These are phyloP conservation scores for Stipa capillata DNA, from an alignment of 176 grass and related monocot species.

Conservation along the genomic window DNA sequence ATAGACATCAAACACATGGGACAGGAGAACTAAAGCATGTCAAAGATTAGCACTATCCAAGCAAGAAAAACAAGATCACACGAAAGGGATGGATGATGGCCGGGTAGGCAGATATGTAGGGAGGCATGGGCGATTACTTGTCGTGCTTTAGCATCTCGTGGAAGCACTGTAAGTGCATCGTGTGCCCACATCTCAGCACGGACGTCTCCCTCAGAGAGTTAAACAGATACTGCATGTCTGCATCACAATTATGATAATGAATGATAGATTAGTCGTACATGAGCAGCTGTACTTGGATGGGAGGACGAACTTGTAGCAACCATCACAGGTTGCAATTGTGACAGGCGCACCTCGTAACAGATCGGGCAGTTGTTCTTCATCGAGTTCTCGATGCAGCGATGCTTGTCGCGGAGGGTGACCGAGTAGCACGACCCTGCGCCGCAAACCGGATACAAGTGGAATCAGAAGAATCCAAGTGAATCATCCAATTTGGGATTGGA, in stretches of 20 bases:
- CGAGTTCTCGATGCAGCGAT: conserved; percentile 74
- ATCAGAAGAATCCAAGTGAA: background rate
- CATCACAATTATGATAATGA: background rate
- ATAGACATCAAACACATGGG: conserved; percentile 75
- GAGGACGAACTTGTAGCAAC: background rate
- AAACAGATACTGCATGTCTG: conserved; percentile 74
- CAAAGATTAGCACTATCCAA: background rate
- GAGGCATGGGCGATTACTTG: conserved; percentile 42
- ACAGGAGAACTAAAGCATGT: conserved; percentile 54
- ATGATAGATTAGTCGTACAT: too few species aligned
- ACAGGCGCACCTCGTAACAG: conserved; percentile 74
- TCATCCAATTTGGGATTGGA: background rate
- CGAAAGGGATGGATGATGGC: background rate
- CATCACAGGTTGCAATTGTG: background rate
- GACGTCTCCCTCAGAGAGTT: conserved; percentile 73
- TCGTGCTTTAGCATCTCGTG: conserved; percentile 93
- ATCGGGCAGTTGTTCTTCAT: conserved; percentile 90
- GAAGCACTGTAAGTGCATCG: conserved; percentile 74
- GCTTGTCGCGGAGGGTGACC: conserved; percentile 47
- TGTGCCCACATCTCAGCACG: conserved; percentile 82
- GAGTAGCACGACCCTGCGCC: conserved; percentile 76
- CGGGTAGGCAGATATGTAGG: background rate
- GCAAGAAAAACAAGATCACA: conserved; percentile 8
- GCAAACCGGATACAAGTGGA: background rate
- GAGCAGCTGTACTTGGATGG: background rate